A percentile compares a stretch with the other conserved stretches of the same genome.
phyloP scores from a whole-genome alignment of 2,329 filamentous ascomycete genomes.

The Xylariaceae sp. region DNA sequence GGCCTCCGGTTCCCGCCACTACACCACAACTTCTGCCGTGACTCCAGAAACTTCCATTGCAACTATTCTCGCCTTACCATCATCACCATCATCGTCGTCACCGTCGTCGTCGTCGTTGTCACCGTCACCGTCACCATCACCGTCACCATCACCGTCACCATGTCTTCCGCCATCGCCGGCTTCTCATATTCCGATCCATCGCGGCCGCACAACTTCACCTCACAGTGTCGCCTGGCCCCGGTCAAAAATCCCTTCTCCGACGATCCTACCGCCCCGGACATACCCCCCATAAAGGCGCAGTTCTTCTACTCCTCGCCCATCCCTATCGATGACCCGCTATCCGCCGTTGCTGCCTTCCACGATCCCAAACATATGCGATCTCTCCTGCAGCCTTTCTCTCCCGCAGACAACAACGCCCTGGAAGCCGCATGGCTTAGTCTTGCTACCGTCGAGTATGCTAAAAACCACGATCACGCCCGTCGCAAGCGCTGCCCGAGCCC shows the following conservation, averaged over 20 bases:
- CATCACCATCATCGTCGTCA: background rate
- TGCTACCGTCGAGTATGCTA: conserved; percentile 41
- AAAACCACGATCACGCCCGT: conserved; percentile 40
- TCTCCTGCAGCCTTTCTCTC: conserved; percentile 70
- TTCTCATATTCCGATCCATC: conserved; percentile 21
- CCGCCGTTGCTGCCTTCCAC: conserved; percentile 47
- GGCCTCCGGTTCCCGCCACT: background rate
- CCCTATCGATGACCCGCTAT: conserved; percentile 85
- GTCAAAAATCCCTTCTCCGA: conserved; percentile 35
- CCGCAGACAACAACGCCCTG: conserved; percentile 70
- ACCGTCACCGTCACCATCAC: background rate
- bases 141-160: conserved; percentile 13
- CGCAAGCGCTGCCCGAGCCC: conserved; percentile 32
- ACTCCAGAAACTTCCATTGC: background rate
- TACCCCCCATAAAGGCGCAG: conserved; percentile 60
- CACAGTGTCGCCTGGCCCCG: conserved; percentile 53
- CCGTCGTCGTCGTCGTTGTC: background rate
- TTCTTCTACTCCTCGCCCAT: conserved; percentile 83
- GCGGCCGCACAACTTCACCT: conserved; percentile 51
- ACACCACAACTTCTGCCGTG: conserved; percentile 7
- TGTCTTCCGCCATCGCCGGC: conserved; percentile 21
- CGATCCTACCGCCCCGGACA: conserved; percentile 37
- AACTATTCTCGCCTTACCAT: background rate
- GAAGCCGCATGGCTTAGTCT: conserved; percentile 72
- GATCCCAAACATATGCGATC: conserved; percentile 50